Base-by-base conservation (phyloP, 306 rosid species). In the Cicer arietinum region DNA sequence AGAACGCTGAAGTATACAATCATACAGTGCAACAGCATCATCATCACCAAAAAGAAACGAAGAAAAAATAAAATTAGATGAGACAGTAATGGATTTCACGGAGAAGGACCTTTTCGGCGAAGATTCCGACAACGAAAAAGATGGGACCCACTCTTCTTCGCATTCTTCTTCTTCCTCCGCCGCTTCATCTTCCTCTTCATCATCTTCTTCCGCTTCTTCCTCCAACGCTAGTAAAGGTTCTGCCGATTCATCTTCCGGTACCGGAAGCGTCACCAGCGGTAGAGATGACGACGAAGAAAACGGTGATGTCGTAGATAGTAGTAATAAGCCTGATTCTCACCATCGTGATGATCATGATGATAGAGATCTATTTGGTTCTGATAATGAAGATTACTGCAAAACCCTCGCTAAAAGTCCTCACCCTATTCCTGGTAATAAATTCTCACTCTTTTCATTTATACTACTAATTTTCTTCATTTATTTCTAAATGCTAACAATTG, bases 301-400 rank as follows among this genome's bases (percentile, higher is more conserved):
- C 10, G 94, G 89, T 0, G 93, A 81, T 20, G 89, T 85, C 56
- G 90, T 76, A 25, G 87, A 75, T 42, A 75, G 48, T 43, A 65
- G 44, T 43, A 78, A 44, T 42, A 78, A 52, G 48, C 80, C 57
- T 22, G 6, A 44, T 1, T 37, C 9, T 16, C 3, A 35, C 37
- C 51, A 37, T 4, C 25, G 40, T 17, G 44, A 63, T 7, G 77
- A 81, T 22, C 41, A 46, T 5, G 92, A 92, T 6, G 91, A 88
- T 5, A 90, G 79, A 62, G 99, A 94, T 88, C 95, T 94, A 9
- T 94, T 94, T 77, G 93, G 89, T 20, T 92, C 97, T 47, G 99
- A 94, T 73, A 90, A 90, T 56, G 97, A 94, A 80, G 96, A 85
- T 73, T 94, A 84, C 80, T 82, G 84, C 69, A 92, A 92, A 88